Evolutionary conservation across 345 rosid species (phyloP).

Genomic region (Sapria himalayana): DNA sequence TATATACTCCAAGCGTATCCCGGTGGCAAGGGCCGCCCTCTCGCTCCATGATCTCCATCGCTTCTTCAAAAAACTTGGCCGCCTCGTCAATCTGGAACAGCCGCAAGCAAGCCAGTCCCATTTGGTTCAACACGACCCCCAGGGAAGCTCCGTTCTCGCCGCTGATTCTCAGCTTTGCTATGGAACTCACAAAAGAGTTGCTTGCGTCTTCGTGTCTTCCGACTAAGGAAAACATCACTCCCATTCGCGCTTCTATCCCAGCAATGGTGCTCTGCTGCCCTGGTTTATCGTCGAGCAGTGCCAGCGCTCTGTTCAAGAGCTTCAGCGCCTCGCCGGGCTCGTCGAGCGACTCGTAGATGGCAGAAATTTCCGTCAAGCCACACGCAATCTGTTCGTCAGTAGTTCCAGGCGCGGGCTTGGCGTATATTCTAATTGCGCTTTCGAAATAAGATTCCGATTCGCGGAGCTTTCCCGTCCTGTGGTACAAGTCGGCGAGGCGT

Average conservation of each 20-base stretch:
- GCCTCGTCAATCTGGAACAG: constrained; percentile 96
- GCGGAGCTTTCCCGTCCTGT: constrained; percentile 82
- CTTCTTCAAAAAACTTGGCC: constrained; percentile 81
- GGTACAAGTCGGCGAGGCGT: constrained; percentile 87
- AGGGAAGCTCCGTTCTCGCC: constrained; percentile 96
- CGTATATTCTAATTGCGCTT: constrained; percentile 73
- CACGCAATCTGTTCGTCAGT: constrained; percentile 77
- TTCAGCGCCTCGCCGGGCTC: constrained; percentile 97
- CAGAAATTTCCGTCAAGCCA: constrained; percentile 82
- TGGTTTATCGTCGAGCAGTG: constrained; percentile 82
- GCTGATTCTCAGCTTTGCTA: constrained; percentile 58
- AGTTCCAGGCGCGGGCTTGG: constrained; percentile 91
- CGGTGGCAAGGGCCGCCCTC: constrained; percentile 94
- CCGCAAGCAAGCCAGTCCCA: constrained; percentile 98
- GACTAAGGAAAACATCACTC: constrained; percentile 84
- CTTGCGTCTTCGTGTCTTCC: constrained; percentile 87
- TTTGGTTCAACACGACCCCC: constrained; percentile 92
- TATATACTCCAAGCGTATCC: constrained; percentile 87
- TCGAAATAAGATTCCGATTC: constrained; percentile 94
- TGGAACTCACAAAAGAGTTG: constrained; percentile 64
- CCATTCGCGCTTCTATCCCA: constrained; percentile 95
- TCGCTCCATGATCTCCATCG: constrained; percentile 65
- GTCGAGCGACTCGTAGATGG: constrained; percentile 87
- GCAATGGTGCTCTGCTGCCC: constrained; percentile 96
- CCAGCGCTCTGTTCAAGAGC: constrained; percentile 82